Evolutionary conservation across 2,329 filamentous ascomycete species (phyloP).

Genomic region (Trichoderma brevicompactum): DNA sequence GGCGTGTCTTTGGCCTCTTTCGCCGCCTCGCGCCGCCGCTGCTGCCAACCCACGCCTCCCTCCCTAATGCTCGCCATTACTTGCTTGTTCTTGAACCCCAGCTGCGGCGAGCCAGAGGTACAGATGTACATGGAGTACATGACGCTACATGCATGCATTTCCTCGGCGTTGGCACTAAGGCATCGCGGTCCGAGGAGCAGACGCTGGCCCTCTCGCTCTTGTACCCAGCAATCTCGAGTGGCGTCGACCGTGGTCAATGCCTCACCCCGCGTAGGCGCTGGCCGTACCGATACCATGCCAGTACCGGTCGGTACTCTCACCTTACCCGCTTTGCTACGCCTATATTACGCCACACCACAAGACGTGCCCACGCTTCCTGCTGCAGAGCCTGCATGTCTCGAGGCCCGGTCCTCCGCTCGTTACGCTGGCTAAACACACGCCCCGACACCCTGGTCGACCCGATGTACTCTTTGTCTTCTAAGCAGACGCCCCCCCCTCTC

Average conservation of each 20-base stretch:
- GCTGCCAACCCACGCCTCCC: neutral
- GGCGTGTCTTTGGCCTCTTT: too few relatives aligned
- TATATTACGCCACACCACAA: slow-evolving; percentile 11
- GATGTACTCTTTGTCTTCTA: neutral
- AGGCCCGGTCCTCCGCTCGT: slow-evolving; percentile 14
- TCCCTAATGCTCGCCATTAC: slow-evolving; percentile 3
- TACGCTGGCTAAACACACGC: neutral
- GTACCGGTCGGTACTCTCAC: slow-evolving; percentile 1
- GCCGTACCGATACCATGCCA: neutral
- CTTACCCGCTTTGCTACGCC: slow-evolving; percentile 1
- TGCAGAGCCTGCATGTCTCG: slow-evolving; percentile 18
- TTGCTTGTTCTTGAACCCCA: slow-evolving; percentile 16
- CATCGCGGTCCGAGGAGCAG: slow-evolving; percentile 22
- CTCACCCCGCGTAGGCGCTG: slow-evolving; percentile 13
- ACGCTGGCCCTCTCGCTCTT: neutral
- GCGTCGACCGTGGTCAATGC: neutral
- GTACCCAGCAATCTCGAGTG: slow-evolving; percentile 2
- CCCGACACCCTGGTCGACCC: neutral
- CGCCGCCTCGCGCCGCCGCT: too few relatives aligned
- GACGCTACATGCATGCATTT: slow-evolving; percentile 21
- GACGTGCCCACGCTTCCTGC: neutral
- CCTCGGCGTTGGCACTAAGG: slow-evolving; percentile 19
- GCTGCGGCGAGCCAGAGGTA: slow-evolving; percentile 1
- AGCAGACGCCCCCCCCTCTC: slow-evolving; percentile 4
- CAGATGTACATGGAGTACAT: slow-evolving; percentile 6